A percentile compares a stretch with the other conserved stretches of the same genome.
Evolutionary conservation across 257 asterid genomes (phyloP).

Genomic region (Solanum microdontum): DNA sequence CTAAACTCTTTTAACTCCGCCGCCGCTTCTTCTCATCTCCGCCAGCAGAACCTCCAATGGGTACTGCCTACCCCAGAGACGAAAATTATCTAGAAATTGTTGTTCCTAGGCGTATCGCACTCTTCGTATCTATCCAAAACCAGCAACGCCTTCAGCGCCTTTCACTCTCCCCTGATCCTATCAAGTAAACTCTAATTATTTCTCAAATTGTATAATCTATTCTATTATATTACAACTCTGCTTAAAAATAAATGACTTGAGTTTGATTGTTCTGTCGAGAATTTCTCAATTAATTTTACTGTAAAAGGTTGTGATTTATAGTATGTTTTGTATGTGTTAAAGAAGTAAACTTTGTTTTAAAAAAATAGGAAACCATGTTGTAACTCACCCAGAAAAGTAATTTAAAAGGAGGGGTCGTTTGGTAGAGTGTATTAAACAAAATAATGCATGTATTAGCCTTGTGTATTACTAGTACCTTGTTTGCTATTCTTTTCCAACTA

Average conservation of each 20-base stretch:
- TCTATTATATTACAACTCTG: not conserved
- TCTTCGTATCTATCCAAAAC: conserved; percentile 37
- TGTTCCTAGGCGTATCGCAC: conserved; percentile 50
- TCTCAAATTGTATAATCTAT: not conserved
- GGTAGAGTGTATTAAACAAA: too few species aligned
- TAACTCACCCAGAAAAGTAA: too few species aligned
- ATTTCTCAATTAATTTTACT: not conserved
- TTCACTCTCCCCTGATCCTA: conserved; percentile 47
- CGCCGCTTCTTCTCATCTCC: not conserved
- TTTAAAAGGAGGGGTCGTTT: too few species aligned
- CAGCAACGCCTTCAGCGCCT: conserved; percentile 45
- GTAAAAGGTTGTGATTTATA: not conserved
- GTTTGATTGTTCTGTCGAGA: not conserved
- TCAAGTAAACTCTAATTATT: conserved; percentile 18
- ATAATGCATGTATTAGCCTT: too few species aligned
- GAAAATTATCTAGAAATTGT: conserved; percentile 56
- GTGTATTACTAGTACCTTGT: too few species aligned
- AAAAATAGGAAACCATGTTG: not conserved
- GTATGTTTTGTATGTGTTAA: not conserved
- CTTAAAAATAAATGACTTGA: not conserved
- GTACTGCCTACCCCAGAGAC: conserved; percentile 23
- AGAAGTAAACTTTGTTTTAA: not conserved
- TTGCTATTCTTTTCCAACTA: too few species aligned
- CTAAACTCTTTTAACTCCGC: not conserved
- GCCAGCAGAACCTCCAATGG: not conserved